phyloP scores from a whole-genome alignment of 371 early-diverging fungal species.

The Apophysomyces trapeziformis region DNA sequence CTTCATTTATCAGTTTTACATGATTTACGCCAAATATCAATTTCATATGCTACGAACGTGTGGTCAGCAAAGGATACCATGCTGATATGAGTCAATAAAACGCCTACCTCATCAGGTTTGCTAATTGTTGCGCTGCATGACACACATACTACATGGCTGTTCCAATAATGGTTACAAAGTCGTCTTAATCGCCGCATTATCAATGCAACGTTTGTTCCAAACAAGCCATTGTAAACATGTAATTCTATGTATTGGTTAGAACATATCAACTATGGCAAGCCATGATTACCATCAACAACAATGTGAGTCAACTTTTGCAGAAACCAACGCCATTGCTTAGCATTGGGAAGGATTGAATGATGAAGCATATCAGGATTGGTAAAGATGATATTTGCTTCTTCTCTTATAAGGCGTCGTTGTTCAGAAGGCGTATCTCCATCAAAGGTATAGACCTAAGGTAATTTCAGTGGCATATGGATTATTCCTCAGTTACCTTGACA shows the following conservation, averaged over 20 bases:
- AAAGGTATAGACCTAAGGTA: conserved; percentile 34
- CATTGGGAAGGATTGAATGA: conserved; percentile 67
- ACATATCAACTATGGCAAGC: background rate
- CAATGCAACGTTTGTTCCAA: conserved; percentile 72
- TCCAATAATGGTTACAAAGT: conserved; percentile 53
- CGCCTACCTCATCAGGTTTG: conserved; percentile 54
- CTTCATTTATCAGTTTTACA: conserved; percentile 32
- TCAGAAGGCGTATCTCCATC: conserved; percentile 58
- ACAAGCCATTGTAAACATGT: conserved; percentile 69
- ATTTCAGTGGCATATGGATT: background rate
- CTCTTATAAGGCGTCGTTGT: conserved; percentile 51
- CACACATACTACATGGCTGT: conserved; percentile 57
- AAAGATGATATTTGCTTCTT: conserved; percentile 61
- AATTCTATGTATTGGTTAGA: conserved; percentile 50
- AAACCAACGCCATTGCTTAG: conserved; percentile 60
- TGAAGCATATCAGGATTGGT: conserved; percentile 90
- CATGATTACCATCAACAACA: conserved; percentile 71
- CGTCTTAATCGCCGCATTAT: conserved; percentile 72
- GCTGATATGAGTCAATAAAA: background rate
- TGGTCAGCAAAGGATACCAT: background rate
- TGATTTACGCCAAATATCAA: conserved; percentile 40
- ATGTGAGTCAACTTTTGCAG: conserved; percentile 58
- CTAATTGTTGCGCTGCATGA: conserved; percentile 63
- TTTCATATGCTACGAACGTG: conserved; percentile 49
- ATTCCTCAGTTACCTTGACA: conserved; percentile 6